A percentile compares a stretch with the other conserved stretches of the same genome.
Evolutionary conservation across 2,329 filamentous ascomycete genomes (phyloP).

Genomic region (Sporothrix pallida): DNA sequence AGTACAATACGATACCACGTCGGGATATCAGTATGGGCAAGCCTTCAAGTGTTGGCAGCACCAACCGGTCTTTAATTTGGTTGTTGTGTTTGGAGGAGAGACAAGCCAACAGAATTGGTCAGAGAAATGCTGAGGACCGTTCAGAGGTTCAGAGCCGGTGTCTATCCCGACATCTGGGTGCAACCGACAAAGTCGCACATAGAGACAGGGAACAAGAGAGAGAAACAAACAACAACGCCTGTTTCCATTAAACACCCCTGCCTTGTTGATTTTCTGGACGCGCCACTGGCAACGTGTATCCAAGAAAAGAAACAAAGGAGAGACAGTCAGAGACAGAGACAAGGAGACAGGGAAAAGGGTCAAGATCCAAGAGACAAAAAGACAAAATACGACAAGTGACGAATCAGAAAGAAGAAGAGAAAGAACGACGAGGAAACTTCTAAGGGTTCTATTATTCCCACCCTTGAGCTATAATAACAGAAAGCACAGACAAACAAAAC

Average conservation of each 20-base stretch:
- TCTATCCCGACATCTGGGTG: neutral
- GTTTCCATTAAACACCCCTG: slow-evolving; percentile 24
- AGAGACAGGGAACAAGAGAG: neutral
- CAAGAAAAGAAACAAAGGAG: slow-evolving; percentile 6
- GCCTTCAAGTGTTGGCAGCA: neutral
- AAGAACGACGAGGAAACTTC: neutral
- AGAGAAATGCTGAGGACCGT: too few relatives aligned
- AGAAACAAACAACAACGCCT: neutral
- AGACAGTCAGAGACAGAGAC: too few relatives aligned
- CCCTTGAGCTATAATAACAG: neutral
- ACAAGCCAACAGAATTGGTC: neutral
- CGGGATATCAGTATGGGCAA: neutral
- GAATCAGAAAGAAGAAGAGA: neutral
- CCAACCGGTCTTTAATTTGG: neutral
- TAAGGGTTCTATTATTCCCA: slow-evolving; percentile 1
- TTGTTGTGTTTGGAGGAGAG: neutral
- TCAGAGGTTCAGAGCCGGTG: too few relatives aligned
- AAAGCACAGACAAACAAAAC: slow-evolving; percentile 9
- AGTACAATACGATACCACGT: neutral
- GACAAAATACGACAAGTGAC: neutral
- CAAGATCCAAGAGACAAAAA: neutral
- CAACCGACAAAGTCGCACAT: neutral
- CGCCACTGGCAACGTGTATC: neutral
- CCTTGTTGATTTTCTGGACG: slow-evolving; percentile 1
- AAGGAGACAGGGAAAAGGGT: too few relatives aligned